These are phyloP conservation scores for Ceratocystiopsis brevicomis DNA, from an alignment of 2,329 filamentous ascomycete species.

Conservation along the genomic window DNA sequence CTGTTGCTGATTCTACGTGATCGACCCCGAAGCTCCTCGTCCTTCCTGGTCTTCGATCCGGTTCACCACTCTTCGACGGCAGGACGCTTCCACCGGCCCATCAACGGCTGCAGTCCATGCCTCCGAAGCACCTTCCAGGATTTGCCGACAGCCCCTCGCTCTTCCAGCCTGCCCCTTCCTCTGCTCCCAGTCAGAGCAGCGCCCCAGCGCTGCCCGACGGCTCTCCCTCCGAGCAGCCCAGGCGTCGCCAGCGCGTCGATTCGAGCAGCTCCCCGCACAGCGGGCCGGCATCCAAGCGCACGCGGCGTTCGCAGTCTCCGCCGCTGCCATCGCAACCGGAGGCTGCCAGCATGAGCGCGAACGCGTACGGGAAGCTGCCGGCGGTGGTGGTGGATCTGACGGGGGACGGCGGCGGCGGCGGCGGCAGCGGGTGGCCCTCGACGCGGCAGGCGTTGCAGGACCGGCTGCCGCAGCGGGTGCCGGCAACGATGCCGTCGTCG, in stretches of 20 bases:
- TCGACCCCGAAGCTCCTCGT: too few relatives aligned
- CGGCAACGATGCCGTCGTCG: slow-evolving; percentile 10
- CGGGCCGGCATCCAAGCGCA: slow-evolving; percentile 14
- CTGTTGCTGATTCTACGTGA: too few relatives aligned
- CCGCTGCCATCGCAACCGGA: slow-evolving; percentile 4
- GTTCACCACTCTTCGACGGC: too few relatives aligned
- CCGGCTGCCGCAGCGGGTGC: too few relatives aligned
- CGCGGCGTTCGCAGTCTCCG: slow-evolving; percentile 3
- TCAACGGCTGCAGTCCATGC: slow-evolving; percentile 9
- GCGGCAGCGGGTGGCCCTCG: too few relatives aligned
- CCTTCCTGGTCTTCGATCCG: too few relatives aligned
- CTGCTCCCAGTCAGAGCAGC: too few relatives aligned
- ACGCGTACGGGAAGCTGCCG: slow-evolving; percentile 18
- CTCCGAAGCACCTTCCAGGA: slow-evolving; percentile 7
- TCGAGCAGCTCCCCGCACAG: slow-evolving; percentile 8
- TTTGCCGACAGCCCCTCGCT: slow-evolving; percentile 5
- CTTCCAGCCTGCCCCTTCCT: slow-evolving; percentile 17
- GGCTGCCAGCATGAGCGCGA: slow-evolving; percentile 13
- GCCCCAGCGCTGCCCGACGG: slow-evolving; percentile 53
- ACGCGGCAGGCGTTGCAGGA: too few relatives aligned
- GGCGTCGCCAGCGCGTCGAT: slow-evolving; percentile 17
- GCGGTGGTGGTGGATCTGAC: slow-evolving; percentile 28
- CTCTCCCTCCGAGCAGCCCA: slow-evolving; percentile 44
- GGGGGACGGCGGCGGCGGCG: slow-evolving; percentile 7
- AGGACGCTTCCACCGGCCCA: too few relatives aligned